Conservation (phyloP, 805 yeast species). For the Candida taoyuanica region DNA sequence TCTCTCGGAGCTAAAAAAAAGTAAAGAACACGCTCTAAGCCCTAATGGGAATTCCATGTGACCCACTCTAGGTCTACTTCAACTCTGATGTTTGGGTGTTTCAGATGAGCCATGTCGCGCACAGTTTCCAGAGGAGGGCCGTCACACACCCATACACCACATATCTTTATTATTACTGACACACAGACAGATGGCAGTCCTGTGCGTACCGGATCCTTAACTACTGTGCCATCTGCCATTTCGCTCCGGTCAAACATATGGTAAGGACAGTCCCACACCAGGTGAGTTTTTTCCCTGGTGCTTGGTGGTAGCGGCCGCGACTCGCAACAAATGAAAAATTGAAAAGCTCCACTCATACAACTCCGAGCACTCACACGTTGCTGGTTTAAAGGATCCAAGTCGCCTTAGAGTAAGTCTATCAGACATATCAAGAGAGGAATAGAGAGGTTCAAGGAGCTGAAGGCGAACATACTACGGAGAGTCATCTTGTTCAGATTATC, state of each 20-base stretch:
- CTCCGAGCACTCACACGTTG: conserved; percentile 1
- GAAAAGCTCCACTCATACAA: conserved; percentile 14
- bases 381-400: conserved; percentile 6
- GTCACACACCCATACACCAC: conserved; percentile 13
- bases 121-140: too few relatives aligned
- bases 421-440: too few relatives aligned
- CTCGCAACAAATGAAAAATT: conserved; percentile 16
- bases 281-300: conserved; percentile 1
- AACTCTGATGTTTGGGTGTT: too few relatives aligned
- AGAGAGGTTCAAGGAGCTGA: not conserved
- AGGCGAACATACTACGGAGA: too few relatives aligned
- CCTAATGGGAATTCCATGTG: too few relatives aligned
- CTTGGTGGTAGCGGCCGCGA: too few relatives aligned
- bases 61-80: too few relatives aligned
- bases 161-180: not conserved
- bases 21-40: too few relatives aligned
- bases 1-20: too few relatives aligned
- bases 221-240: conserved; percentile 3
- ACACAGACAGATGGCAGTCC: conserved; percentile 5
- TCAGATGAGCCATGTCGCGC: too few relatives aligned
- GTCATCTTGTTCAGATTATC: too few relatives aligned
- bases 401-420: conserved; percentile 16
- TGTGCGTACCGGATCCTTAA: conserved; percentile 7
- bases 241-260: not conserved
- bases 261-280: conserved; percentile 11